phyloP scores from a whole-genome alignment of 306 rosid species.

The Ziziphus jujuba region DNA sequence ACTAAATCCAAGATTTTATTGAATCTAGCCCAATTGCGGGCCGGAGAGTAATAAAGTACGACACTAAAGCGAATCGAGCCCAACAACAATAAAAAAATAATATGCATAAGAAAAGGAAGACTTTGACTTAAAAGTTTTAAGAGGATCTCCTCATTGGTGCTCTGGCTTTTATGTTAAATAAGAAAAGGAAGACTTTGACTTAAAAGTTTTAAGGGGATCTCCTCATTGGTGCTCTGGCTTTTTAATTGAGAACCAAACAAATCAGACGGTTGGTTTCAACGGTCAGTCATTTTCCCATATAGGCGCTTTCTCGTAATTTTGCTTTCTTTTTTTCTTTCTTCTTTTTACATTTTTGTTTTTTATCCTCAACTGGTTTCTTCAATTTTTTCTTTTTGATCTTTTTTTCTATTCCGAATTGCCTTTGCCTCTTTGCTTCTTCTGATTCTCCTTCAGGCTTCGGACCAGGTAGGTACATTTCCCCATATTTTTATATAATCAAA shows the following conservation, averaged over 20 bases:
- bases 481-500: neutral
- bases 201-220: too few species aligned
- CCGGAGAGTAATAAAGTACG: too few species aligned
- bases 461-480: slow-evolving; percentile 33
- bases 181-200: too few species aligned
- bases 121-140: too few species aligned
- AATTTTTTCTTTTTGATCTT: neutral
- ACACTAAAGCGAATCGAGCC: too few species aligned
- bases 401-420: slow-evolving; percentile 7
- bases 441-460: slow-evolving; percentile 41
- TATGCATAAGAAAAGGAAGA: too few species aligned
- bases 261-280: slow-evolving; percentile 47
- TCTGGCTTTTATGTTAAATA: too few species aligned
- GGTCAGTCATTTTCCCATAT: slow-evolving; percentile 30
- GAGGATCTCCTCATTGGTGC: too few species aligned
- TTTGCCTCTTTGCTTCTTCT: slow-evolving; percentile 24
- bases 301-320: slow-evolving; percentile 37
- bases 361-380: too few species aligned
- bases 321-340: slow-evolving; percentile 22
- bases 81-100: too few species aligned
- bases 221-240: slow-evolving; percentile 4
- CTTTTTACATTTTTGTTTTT: too few species aligned
- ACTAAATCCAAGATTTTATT: too few species aligned
- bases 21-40: neutral
- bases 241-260: slow-evolving; percentile 31